Evolutionary conservation across 2,329 filamentous ascomycete species (phyloP), one percentile per base, ranked within the genome.

Genomic region (Calonectria naviculata): DNA sequence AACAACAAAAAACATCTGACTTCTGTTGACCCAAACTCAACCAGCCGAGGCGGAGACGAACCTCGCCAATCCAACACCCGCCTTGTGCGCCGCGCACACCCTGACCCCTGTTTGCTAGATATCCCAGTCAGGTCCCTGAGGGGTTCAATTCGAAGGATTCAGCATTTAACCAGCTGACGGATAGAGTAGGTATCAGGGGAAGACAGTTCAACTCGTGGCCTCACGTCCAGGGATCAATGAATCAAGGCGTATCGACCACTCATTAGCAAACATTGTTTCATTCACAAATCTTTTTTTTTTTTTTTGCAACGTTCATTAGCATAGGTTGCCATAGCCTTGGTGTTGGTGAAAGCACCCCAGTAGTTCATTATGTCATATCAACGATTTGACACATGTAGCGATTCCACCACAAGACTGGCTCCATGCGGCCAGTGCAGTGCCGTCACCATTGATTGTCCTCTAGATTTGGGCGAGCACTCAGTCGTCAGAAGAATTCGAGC

Each of bases 21-120:
- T 34, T 58, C 67, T 38, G 21, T 38, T 58, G 34, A 38, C 34
- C 34, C 13, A 38, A 44, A 44, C 56, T 61, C 36, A 44, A 61
- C 46, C 68, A 65, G 31, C 44, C 60, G 61, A 71, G 26, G 67
- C 61, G 72, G 70, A 67, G 46, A 61, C 64, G 70, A 67, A 54
- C 64, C 62, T 70, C 68, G 49, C 62, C 41, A 56, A 67, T 44
- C 36, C 58, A 71, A 61, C 54, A 31, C 54, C 70, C 54, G 19
- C 52, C 58, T 60, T 8, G 42, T 41, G 41, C 10, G 56, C 65
- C 64, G 47, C 65, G 68, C 29, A 66, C 47, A 54, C 65, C 42
- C 52, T 70, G 70, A 36, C 56, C 54, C 56, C 56, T 36, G 31
- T 24, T 65, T 41, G 24, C 36, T 17, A 13, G 10, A 36, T 38